Evolutionary conservation across 352 stramenopile genomes (phyloP), one percentile per base, ranked within the genome.

Genomic region (Elongisporangium anandrum): DNA sequence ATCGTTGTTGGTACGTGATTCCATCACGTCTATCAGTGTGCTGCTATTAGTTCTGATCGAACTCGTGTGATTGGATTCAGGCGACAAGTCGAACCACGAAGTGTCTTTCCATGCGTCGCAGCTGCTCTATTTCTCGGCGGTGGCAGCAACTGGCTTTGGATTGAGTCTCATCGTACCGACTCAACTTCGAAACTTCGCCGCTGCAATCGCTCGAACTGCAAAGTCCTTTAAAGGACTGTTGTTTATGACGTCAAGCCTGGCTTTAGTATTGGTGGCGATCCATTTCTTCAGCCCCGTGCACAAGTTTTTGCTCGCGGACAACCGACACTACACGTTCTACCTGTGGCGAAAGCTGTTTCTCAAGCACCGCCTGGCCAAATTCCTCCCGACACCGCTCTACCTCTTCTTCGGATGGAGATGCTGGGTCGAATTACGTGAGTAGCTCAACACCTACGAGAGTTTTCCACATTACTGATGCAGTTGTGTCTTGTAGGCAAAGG

Each of bases 301-400:
- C 70, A 90, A 88, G 59, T 97, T 97, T 56, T 79, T 97, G 71
- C 72, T 97, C 52, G 83, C 87, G 34, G 91, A 97, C 71, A 97
- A 97, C 59, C 85, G 91, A 8, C 90, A 97, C 66, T 97, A 96
- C 64, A 95, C 85, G 9, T 97, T 97, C 59, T 97, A 97, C 69
- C 41, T 97, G 20, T 97, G 91, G 91, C 69, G 81, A 16, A 92
- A 90, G 61, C 87, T 96, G 50, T 95, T 94, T 54, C 69, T 85
- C 4, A 88, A 87, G 49, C 84, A 94, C 50, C 52, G 61, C 0
- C 45, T 89, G 15, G 81, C 77, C 54, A 93, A 92, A 62, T 90
- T 88, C 34, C 57, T 89, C 17, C 82, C 78, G 13, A 57, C 56
- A 0, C 64, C 77, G 26, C 41, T 89, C 10, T 95, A 95, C 41